Base-by-base conservation (phyloP, 495 filamentous ascomycete species). In the Rhizodiscina lignyota region DNA sequence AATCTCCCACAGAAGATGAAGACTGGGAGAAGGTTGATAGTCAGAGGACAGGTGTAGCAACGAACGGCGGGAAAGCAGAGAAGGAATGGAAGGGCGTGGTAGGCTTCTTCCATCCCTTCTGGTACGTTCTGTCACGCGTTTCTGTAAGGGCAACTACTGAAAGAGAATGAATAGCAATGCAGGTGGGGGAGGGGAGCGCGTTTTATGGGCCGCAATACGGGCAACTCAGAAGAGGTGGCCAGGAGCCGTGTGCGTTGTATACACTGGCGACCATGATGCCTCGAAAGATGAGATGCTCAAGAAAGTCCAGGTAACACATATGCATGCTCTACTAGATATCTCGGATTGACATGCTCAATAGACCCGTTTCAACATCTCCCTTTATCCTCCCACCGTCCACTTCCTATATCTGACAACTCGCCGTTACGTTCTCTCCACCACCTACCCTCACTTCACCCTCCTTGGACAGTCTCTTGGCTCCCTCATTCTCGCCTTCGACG, bases 81-180 rank as follows among this genome's bases (percentile, higher is more conserved):
- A 52, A 62, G 36, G 71, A 79, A 10, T 92, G 79, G 79, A 62
- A 76, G 42, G 85, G 85, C 4, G 57, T 94, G 20, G 72, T 94
- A 26, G 89, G 86, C 13, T 96, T 97, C 68, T 92, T 97, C 49
- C 89, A 97, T 52, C 89, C 89, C 6, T 94, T 92, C 56, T 93
- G 84, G 79, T 83, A 57, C 36, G 67, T 51, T 0, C n/a, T 18
- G 30, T 13, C 18, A 5, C 4, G 10, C 13, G 5, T 32, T 10
- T 12, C 30, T 41, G n/a, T 40, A 43, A 16, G 34, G 37, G 18
- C 27, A 38, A 12, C 2, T 10, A 11, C n/a, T 2, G 13, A 24
- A 13, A 27, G 8, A 27, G 6, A 13, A 27, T 27, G 6, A 13
- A 39, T 44, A 86, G 83, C 55, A 94, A 96, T 60, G 91, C 89